Evolutionary conservation across 371 early-diverging fungal genomes (phyloP).

Genomic region (Coemansia sp.): DNA sequence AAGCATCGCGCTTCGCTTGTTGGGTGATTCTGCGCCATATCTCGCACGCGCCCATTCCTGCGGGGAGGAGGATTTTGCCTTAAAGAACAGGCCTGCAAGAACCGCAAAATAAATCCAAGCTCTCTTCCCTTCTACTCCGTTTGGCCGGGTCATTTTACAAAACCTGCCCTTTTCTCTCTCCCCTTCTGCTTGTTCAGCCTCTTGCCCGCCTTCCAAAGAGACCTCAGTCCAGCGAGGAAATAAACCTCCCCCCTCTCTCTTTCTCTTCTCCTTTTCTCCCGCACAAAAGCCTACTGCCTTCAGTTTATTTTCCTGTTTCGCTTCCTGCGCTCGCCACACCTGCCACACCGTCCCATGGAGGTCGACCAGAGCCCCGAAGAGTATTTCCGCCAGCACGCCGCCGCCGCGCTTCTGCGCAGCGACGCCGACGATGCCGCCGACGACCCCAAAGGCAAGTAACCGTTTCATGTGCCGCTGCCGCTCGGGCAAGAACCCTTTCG

Average conservation of each 20-base stretch:
- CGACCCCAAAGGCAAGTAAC: conserved; percentile 34
- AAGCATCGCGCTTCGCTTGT: neutral
- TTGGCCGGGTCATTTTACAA: conserved; percentile 1
- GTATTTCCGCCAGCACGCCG: conserved; percentile 47
- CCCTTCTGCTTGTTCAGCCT: conserved; percentile 2
- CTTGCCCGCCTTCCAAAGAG: conserved; percentile 6
- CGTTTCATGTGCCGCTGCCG: neutral
- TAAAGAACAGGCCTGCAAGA: neutral
- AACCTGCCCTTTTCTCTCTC: neutral
- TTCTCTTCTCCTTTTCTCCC: neutral
- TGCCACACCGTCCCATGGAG: conserved; percentile 21
- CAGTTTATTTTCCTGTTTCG: conserved; percentile 3
- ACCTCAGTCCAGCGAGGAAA: conserved; percentile 2
- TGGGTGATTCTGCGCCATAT: conserved; percentile 2
- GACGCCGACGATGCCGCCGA: conserved; percentile 28
- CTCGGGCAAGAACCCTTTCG: neutral
- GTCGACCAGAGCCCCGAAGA: conserved; percentile 46
- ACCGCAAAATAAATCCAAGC: conserved; percentile 7
- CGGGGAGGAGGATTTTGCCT: no score
- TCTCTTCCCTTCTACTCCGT: conserved; percentile 11
- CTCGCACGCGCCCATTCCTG: neutral
- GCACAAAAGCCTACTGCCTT: neutral
- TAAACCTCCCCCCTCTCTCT: neutral
- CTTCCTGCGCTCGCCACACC: neutral
- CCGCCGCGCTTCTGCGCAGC: conserved; percentile 35